These are phyloP conservation scores for Dipodascopsis uninucleata DNA, from an alignment of 805 yeast genomes.

Conservation along the genomic window DNA sequence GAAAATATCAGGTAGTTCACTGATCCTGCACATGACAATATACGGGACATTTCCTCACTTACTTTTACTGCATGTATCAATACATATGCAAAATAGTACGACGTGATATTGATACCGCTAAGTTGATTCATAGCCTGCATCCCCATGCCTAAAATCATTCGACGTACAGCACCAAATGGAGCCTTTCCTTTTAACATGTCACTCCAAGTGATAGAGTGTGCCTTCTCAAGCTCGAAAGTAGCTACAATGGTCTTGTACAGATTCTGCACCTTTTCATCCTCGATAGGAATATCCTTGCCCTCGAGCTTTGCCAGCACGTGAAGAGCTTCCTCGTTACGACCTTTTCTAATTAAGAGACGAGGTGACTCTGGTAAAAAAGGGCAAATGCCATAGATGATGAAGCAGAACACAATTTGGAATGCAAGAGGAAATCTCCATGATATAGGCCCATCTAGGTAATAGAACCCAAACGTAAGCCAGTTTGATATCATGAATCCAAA, in stretches of 20 bases:
- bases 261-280: slow-evolving; percentile 12
- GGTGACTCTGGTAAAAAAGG: background rate
- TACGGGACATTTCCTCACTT: slow-evolving; percentile 44
- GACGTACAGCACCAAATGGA: slow-evolving; percentile 7
- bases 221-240: slow-evolving; percentile 6
- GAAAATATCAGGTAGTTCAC: slow-evolving; percentile 31
- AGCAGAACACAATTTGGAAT: slow-evolving; percentile 32
- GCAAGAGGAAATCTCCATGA: background rate
- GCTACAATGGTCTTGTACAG: slow-evolving; percentile 6
- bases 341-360: slow-evolving; percentile 50
- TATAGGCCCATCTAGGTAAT: slow-evolving; percentile 37
- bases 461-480: slow-evolving; percentile 69
- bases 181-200: background rate
- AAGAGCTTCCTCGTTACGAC: slow-evolving; percentile 53
- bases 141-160: slow-evolving; percentile 16
- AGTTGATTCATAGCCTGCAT: slow-evolving; percentile 23
- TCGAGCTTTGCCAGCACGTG: slow-evolving; percentile 43
- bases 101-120: slow-evolving; percentile 19
- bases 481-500: slow-evolving; percentile 75
- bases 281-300: slow-evolving; percentile 12
- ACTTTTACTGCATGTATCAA: slow-evolving; percentile 40
- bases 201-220: slow-evolving; percentile 4
- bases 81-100: slow-evolving; percentile 42
- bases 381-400: slow-evolving; percentile 31
- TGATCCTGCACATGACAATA: slow-evolving; percentile 39